Base-by-base conservation (phyloP, 306 rosid species). In the Clitoria ternatea region DNA sequence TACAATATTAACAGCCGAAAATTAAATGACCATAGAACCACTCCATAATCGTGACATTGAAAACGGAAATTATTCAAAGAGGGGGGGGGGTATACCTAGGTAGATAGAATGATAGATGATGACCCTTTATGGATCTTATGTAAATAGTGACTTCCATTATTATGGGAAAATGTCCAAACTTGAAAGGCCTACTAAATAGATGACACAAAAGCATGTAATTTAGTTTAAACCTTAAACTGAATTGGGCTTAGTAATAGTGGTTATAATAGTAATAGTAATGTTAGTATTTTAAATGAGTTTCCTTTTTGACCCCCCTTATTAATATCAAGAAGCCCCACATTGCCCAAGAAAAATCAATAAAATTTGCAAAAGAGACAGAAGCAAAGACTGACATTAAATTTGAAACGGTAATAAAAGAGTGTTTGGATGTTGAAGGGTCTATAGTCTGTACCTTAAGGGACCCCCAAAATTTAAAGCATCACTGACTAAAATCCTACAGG, bases 381-480 rank as follows among this genome's bases (percentile, higher is more conserved):
- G 84, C 64, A 64, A 65, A 73, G 84, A 57, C 89, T 84, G 90
- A 82, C 88, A 84, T 76, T 72, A 65, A 81, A 81, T 73, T 80
- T 84, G 87, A 88, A 80, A 82, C 83, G 88, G 85, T 85, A 76
- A 83, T 78, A 76, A 82, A 89, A 80, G 88, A 82, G 87, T 80
- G 85, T 54, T 72, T 54, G 68, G 81, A 85, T 83, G 84, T 84
- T 80, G 88, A 89, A 74, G 85, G 76, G 80, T 77, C 86, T 83
- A 83, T 73, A 64, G 29, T 12, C 56, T 78, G 75, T 66, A 66
- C 83, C 66, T 70, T 0, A 73, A 61, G 81, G 85, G 80, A 66
- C 85, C 75, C 82, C 56, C 77, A 71, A 85, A 78, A 80, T 77
- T 82, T 68, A 82, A 87, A 73, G 78, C 86, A 75, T 36, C 67